Conservation (phyloP, 2,329 filamentous ascomycete species). For the Tolypocladium sp. region DNA sequence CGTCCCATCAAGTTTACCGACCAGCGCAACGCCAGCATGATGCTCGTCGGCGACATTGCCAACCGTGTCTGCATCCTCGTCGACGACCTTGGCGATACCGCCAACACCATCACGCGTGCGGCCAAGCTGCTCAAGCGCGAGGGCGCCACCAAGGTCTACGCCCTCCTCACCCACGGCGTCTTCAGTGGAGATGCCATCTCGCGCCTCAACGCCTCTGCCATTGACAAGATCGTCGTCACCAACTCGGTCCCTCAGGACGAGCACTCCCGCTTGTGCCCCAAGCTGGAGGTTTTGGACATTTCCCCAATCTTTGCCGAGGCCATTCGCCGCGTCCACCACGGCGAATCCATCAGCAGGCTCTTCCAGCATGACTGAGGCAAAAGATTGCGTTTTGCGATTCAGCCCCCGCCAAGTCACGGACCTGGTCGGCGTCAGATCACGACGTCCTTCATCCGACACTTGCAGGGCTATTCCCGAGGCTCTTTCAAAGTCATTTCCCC, state of each 20-base stretch:
- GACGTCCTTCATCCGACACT: background rate
- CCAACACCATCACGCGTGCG: constrained; percentile 92
- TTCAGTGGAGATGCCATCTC: constrained; percentile 92
- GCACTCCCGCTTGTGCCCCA: constrained; percentile 68
- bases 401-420: background rate
- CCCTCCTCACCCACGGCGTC: constrained; percentile 88
- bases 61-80: constrained; percentile 80
- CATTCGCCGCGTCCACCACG: constrained; percentile 91
- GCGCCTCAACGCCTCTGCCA: constrained; percentile 82
- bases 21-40: constrained; percentile 88
- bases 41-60: constrained; percentile 81
- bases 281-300: constrained; percentile 84
- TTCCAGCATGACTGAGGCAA: constrained; percentile 41
- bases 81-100: constrained; percentile 91
- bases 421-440: background rate
- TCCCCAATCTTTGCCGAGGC: constrained; percentile 90
- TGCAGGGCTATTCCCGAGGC: background rate
- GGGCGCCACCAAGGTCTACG: constrained; percentile 84
- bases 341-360: constrained; percentile 92
- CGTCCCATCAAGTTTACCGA: constrained; percentile 81
- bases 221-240: constrained; percentile 91
- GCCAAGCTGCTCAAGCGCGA: constrained; percentile 96
- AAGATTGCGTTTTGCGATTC: background rate
- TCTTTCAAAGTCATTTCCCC: background rate
- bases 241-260: constrained; percentile 89